These are phyloP conservation scores for Halophytophthora polymorphica DNA, from an alignment of 352 stramenopile species.

Conservation along the genomic window DNA sequence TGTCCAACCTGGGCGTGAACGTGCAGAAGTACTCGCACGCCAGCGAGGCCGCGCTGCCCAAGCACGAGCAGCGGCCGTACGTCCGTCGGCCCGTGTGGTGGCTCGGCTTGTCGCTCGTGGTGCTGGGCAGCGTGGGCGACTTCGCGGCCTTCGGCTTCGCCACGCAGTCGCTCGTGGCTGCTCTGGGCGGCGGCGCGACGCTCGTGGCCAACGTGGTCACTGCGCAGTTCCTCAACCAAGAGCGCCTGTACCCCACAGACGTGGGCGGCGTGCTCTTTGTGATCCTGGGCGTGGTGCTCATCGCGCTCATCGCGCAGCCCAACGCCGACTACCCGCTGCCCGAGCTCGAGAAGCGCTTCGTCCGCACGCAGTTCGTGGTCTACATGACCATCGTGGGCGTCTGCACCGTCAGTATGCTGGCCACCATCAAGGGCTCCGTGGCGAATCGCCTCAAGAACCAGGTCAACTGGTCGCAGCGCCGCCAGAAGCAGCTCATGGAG, in stretches of 20 bases:
- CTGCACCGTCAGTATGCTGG: constrained; percentile 76
- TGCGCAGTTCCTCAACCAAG: constrained; percentile 81
- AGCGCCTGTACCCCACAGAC: constrained; percentile 78
- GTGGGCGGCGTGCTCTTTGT: constrained; percentile 83
- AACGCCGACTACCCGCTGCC: constrained; percentile 85
- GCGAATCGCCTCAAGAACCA: constrained; percentile 84
- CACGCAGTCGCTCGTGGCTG: constrained; percentile 86
- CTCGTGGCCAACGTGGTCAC: constrained; percentile 88
- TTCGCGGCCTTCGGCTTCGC: constrained; percentile 89
- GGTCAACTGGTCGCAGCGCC: constrained; percentile 75
- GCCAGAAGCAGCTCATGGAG: constrained; percentile 82
- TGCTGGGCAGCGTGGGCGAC: constrained; percentile 82
- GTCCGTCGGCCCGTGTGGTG: constrained; percentile 87
- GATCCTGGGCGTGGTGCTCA: constrained; percentile 83
- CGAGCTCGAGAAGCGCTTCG: constrained; percentile 81
- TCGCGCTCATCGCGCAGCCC: constrained; percentile 82
- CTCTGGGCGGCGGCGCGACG: constrained; percentile 80
- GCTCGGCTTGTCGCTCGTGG: constrained; percentile 73
- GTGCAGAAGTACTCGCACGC: constrained; percentile 89
- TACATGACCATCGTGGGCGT: constrained; percentile 80
- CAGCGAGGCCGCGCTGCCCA: constrained; percentile 41
- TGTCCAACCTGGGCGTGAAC: constrained; percentile 90
- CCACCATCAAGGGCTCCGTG: constrained; percentile 86
- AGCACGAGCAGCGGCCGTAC: constrained; percentile 64
- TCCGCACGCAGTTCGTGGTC: constrained; percentile 65